A percentile compares a stretch with the other conserved stretches of the same genome.
phyloP scores from a whole-genome alignment of 2,329 filamentous ascomycete genomes.

The Didymella arachidicola region DNA sequence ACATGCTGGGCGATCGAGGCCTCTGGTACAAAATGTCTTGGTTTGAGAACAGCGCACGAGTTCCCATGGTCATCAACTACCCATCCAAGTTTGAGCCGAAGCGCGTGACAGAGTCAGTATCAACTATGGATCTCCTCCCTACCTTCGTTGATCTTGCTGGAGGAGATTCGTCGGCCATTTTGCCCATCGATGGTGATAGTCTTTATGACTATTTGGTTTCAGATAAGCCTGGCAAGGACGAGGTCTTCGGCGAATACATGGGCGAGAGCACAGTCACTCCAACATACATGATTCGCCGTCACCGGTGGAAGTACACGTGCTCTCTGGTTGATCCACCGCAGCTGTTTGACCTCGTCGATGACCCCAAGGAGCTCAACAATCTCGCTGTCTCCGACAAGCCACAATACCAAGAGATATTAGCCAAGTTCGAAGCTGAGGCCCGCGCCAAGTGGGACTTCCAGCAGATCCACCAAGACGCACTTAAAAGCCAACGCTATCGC shows the following conservation, averaged over 20 bases:
- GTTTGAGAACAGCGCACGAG: slow-evolving; percentile 89
- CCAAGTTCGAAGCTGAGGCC: slow-evolving; percentile 77
- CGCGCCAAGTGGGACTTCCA: slow-evolving; percentile 81
- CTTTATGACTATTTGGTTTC: slow-evolving; percentile 57
- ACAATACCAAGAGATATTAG: slow-evolving; percentile 52
- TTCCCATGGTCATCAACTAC: slow-evolving; percentile 85
- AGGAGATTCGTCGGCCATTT: slow-evolving; percentile 69
- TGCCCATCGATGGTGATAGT: slow-evolving; percentile 88
- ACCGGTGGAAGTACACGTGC: slow-evolving; percentile 88
- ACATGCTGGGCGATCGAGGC: slow-evolving; percentile 92
- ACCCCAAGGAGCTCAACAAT: slow-evolving; percentile 81
- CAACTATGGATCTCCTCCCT: slow-evolving; percentile 87
- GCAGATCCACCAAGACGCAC: slow-evolving; percentile 75
- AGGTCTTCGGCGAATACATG: slow-evolving; percentile 94
- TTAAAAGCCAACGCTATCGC: slow-evolving; percentile 79
- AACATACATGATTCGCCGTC: slow-evolving; percentile 91
- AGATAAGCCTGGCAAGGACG: slow-evolving; percentile 72
- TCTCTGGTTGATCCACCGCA: slow-evolving; percentile 85
- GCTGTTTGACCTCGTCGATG: slow-evolving; percentile 78
- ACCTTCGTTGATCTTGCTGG: slow-evolving; percentile 86
- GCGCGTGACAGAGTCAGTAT: slow-evolving; percentile 83
- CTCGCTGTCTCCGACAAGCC: slow-evolving; percentile 59
- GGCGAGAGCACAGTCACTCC: slow-evolving; percentile 90
- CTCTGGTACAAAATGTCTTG: slow-evolving; percentile 99
- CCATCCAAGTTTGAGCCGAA: slow-evolving; percentile 77